Base-by-base conservation (phyloP, 2,329 filamentous ascomycete genomes). In the Botrytis byssoidea region DNA sequence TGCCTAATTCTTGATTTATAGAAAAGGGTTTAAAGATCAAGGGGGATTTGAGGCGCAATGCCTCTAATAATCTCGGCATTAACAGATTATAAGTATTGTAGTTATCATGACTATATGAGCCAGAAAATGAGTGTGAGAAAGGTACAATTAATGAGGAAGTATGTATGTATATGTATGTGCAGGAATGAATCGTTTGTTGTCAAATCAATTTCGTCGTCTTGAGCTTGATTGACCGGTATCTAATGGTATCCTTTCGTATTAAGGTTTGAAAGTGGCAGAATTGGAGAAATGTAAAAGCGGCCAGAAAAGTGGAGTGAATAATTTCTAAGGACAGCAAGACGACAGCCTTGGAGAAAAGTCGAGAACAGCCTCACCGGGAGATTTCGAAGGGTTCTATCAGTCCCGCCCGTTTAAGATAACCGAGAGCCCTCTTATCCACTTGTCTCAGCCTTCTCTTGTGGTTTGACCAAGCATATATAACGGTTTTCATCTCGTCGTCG, bases 1-100 rank as follows among this genome's bases (percentile, higher is more conserved):
- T 72, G 46, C 70, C 70, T 57, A 59, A 55, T 67, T 72, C 61
- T 64, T 71, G 69, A 7, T 51, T 72, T 51, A 75, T 66, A 65
- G 60, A 63, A 73, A 72, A 74, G 70, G 70, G 76, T 75, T 71
- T 71, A 72, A 48, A 68, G 66, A 69, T 69, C 69, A 67, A 73
- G 59, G 67, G 59, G 59, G 71, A 70, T 68, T 69, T 76, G 79
- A 81, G 79, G 79, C 79, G 76, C 77, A 78, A 79, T 76, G 79
- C 79, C 79, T 79, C 79, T 78, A 75, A 76, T 78, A 74, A 74
- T 76, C 75, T 80, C 79, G 79, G 79, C 79, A 81, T 81, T 75
- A 80, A 80, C 78, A 76, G 74, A 73, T 74, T 40, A 32, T 57
- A 70, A 55, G 74, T 65, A 63, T 72, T 66, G 35, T 68, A 67